Evolutionary conservation across 1,139 yeast species (phyloP).

Genomic region (Saccharomyces hybrid): DNA sequence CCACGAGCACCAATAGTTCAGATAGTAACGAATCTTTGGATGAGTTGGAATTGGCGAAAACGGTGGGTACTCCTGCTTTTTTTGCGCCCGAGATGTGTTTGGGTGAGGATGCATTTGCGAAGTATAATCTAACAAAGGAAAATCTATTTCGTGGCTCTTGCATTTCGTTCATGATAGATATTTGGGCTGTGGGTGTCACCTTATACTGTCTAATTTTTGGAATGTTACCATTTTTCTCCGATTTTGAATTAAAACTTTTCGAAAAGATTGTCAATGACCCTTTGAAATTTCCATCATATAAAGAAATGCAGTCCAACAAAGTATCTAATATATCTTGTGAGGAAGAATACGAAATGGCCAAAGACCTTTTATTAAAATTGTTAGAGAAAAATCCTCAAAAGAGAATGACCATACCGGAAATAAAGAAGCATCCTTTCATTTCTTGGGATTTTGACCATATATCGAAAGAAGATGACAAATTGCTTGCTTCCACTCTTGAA

Average conservation of each 20-base stretch:
- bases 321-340: conserved; percentile 31
- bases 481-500: conserved; percentile 10
- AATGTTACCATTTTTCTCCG: conserved; percentile 81
- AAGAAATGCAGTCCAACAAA: conserved; percentile 33
- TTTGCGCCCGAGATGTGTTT: conserved; percentile 31
- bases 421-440: conserved; percentile 69
- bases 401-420: conserved; percentile 64
- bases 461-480: conserved; percentile 10
- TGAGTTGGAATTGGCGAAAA: conserved; percentile 78
- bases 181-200: conserved; percentile 96
- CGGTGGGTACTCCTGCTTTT: conserved; percentile 88
- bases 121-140: conserved; percentile 16
- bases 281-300: conserved; percentile 52
- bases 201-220: conserved; percentile 85
- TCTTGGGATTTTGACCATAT: conserved; percentile 31
- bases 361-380: conserved; percentile 56
- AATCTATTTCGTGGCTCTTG: conserved; percentile 34
- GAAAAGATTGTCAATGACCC: conserved; percentile 67
- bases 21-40: conserved; percentile 36
- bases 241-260: conserved; percentile 77
- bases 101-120: conserved; percentile 23
- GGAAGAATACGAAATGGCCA: conserved; percentile 52
- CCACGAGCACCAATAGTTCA: conserved; percentile 45
- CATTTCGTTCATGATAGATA: conserved; percentile 58
- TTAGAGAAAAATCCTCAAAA: conserved; percentile 63